phyloP scores from a whole-genome alignment of 176 grass and related monocot species.

The Echinochloa phyllopogon region DNA sequence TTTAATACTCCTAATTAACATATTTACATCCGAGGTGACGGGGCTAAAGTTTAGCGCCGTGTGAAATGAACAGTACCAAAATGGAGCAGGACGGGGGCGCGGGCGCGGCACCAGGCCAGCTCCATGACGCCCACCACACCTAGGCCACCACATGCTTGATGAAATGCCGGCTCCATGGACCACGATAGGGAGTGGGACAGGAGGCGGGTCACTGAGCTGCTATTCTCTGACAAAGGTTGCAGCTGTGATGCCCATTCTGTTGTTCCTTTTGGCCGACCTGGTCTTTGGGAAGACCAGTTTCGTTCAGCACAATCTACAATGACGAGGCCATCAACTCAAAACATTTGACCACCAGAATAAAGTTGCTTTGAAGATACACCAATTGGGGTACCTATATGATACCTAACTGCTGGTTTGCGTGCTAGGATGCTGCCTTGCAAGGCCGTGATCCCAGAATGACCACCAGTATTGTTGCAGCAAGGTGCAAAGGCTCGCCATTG shows the following conservation, averaged over 20 bases:
- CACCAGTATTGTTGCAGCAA: conserved; percentile 3
- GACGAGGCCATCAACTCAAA: background rate
- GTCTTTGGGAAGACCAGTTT: conserved; percentile 45
- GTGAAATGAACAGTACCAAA: no score
- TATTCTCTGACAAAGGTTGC: conserved; percentile 20
- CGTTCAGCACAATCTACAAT: conserved; percentile 29
- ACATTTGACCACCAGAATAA: conserved; percentile 43
- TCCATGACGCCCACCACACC: conserved; percentile 21
- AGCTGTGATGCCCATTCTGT: background rate
- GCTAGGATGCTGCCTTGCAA: conserved; percentile 35
- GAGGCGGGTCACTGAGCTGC: conserved; percentile 5
- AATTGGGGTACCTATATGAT: conserved; percentile 40
- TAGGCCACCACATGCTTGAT: conserved; percentile 36
- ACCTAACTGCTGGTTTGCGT: conserved; percentile 39
- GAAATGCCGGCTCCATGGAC: conserved; percentile 33
- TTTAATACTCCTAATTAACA: no score
- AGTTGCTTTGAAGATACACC: conserved; percentile 20
- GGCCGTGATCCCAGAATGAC: conserved; percentile 14
- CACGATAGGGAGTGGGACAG: conserved; percentile 18
- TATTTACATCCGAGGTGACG: no score
- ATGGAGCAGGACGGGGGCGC: no score
- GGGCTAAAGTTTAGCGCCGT: no score
- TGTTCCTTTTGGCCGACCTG: conserved; percentile 18
- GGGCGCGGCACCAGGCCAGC: background rate
- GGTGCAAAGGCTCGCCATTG: conserved; percentile 47